Percentiles rank a stretch among this genome's conserved stretches.
phyloP scores from a whole-genome alignment of 202 grass and related monocot genomes.

The Hordeum pubiflorum region DNA sequence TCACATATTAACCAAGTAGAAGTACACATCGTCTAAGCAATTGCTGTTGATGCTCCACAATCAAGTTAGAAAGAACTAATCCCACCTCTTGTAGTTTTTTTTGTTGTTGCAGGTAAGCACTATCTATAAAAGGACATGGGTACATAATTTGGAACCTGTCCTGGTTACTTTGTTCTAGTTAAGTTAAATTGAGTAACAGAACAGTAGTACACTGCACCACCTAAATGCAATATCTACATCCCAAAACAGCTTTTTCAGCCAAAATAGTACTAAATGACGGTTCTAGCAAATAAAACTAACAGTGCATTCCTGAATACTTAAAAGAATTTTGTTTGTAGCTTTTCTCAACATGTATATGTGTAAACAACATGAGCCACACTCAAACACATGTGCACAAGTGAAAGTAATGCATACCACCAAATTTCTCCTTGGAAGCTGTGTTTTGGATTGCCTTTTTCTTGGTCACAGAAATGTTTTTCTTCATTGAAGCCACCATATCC shows the following conservation, averaged over 20 bases:
- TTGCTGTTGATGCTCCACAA: background rate
- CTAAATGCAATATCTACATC: background rate
- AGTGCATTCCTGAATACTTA: background rate
- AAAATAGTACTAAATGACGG: background rate
- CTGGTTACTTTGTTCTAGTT: background rate
- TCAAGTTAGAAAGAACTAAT: background rate
- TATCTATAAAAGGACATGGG: background rate
- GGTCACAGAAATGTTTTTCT: slow-evolving; percentile 8
- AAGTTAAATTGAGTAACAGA: background rate
- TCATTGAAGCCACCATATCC: slow-evolving; percentile 11
- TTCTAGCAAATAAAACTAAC: background rate
- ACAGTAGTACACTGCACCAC: background rate
- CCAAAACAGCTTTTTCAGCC: background rate
- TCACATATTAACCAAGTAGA: slow-evolving; percentile 6
- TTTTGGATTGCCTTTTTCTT: slow-evolving; percentile 30
- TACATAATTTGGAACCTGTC: background rate
- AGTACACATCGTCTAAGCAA: background rate
- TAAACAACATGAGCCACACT: slow-evolving; percentile 2
- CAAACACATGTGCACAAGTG: background rate
- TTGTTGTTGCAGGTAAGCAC: background rate
- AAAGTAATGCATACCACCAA: slow-evolving; percentile 25
- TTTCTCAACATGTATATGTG: slow-evolving; percentile 23
- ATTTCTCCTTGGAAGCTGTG: slow-evolving; percentile 14
- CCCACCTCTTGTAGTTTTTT: background rate
- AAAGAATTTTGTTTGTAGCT: background rate